Evolutionary conservation across 257 asterid species (phyloP).

Genomic region (Sherardia arvensis): DNA sequence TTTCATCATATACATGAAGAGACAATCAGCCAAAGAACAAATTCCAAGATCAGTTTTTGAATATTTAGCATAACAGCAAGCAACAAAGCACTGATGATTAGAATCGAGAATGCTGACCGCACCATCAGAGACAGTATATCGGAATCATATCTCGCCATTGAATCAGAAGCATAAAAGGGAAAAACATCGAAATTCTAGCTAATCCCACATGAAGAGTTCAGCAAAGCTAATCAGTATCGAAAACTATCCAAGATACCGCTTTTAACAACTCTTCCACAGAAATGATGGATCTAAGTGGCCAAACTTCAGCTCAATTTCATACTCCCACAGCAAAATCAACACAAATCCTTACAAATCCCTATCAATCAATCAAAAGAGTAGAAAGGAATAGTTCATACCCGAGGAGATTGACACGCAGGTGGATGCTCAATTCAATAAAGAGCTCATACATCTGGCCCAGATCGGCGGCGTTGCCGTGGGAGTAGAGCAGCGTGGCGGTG

Average conservation of each 20-base stretch:
- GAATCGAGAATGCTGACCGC: background rate
- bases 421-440: constrained; percentile 81
- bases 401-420: constrained; percentile 82
- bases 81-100: background rate
- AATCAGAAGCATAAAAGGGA: background rate
- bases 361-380: background rate
- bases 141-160: background rate
- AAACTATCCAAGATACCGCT: background rate
- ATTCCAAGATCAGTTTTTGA: background rate
- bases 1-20: background rate
- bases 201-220: background rate
- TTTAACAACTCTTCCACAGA: background rate
- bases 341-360: background rate
- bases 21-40: background rate
- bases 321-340: background rate
- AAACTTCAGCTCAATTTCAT: background rate
- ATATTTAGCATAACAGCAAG: too few relatives aligned
- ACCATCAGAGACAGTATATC: background rate
- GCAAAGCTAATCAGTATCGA: background rate
- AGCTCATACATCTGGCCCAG: constrained; percentile 98
- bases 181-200: background rate
- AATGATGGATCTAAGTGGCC: background rate
- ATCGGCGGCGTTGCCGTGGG: constrained; percentile 98
- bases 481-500: constrained; percentile 66
- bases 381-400: constrained; percentile 46